Evolutionary conservation across 2,329 filamentous ascomycete genomes (phyloP).

Genomic region (Sporothrix phasma): DNA sequence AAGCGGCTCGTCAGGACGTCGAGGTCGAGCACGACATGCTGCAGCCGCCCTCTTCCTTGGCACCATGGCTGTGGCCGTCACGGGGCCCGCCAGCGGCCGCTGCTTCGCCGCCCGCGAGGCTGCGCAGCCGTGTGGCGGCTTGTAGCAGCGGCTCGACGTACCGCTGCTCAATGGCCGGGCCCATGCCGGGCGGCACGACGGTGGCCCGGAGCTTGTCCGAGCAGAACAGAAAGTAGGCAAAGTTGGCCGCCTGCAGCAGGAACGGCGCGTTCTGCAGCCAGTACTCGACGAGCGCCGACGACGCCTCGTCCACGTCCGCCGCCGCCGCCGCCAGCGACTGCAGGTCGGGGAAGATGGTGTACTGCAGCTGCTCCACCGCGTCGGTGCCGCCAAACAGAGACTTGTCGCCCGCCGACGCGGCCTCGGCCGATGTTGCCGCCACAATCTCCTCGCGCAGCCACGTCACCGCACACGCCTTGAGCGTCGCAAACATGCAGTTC

Average conservation of each 20-base stretch:
- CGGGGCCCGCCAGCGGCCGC: neutral
- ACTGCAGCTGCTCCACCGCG: constrained; percentile 50
- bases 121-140: constrained; percentile 23
- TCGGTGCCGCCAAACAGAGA: constrained; percentile 41
- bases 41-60: neutral
- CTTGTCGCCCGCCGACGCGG: constrained; percentile 20
- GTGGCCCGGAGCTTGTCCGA: constrained; percentile 31
- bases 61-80: neutral
- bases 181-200: constrained; percentile 47
- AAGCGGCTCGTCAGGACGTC: constrained; percentile 15
- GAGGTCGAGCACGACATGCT: constrained; percentile 14
- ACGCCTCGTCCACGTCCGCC: constrained; percentile 24
- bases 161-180: constrained; percentile 46
- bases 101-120: neutral
- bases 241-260: constrained; percentile 51
- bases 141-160: constrained; percentile 45
- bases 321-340: constrained; percentile 28
- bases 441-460: constrained; percentile 57
- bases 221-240: constrained; percentile 46
- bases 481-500: constrained; percentile 52
- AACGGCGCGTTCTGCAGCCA: constrained; percentile 43
- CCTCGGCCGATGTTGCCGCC: constrained; percentile 22
- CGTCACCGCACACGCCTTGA: constrained; percentile 52
- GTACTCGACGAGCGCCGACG: constrained; percentile 35
- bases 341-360: constrained; percentile 50